Conservation (phyloP, 441 rosid genomes). For the Erysimum pusillum region DNA sequence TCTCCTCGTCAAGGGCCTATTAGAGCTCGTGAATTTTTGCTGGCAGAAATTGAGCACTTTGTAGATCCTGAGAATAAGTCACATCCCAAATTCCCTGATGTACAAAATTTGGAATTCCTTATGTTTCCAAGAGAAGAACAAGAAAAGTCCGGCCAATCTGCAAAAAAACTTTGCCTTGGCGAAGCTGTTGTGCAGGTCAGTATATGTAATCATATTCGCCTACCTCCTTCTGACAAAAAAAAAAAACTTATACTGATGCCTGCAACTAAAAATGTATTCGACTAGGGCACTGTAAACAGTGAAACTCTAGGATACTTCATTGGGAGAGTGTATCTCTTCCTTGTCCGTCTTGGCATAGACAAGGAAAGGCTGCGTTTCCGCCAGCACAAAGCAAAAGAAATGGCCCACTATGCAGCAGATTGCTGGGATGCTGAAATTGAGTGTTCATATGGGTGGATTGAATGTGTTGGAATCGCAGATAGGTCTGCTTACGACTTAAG, state of each 20-base stretch:
- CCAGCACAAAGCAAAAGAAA: background rate
- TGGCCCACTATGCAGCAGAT: slow-evolving; percentile 7
- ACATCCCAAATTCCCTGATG: background rate
- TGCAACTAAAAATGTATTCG: background rate
- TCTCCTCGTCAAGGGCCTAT: background rate
- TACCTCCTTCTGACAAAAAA: too few relatives aligned
- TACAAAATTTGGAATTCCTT: background rate
- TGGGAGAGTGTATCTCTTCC: background rate
- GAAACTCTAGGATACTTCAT: slow-evolving; percentile 5
- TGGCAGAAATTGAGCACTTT: background rate
- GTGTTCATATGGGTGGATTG: background rate
- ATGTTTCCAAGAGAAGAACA: background rate
- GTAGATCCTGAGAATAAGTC: background rate
- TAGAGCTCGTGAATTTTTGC: background rate
- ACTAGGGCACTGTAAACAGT: background rate
- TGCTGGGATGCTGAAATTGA: slow-evolving; percentile 4
- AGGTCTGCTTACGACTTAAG: background rate
- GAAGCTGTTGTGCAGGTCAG: background rate
- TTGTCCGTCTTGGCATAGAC: background rate
- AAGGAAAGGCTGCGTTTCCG: background rate
- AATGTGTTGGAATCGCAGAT: background rate
- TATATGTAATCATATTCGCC: background rate
- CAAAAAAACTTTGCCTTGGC: background rate
- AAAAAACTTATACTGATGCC: too few relatives aligned
- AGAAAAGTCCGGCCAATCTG: background rate